These are phyloP conservation scores for Neurospora sp. DNA, from an alignment of 495 filamentous ascomycete genomes.

Conservation along the genomic window DNA sequence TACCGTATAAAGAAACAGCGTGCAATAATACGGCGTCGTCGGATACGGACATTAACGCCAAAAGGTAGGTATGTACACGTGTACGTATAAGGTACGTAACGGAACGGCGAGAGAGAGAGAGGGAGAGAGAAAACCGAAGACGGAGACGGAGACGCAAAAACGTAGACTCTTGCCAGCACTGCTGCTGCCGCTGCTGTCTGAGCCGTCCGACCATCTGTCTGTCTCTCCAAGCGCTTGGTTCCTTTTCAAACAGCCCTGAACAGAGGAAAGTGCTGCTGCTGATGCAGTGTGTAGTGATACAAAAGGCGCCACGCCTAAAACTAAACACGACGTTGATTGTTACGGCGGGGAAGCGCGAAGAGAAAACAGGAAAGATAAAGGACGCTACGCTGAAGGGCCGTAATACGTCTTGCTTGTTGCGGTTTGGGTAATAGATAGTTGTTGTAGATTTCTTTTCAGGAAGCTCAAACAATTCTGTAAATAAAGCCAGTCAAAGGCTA, in stretches of 20 bases:
- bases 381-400: background rate
- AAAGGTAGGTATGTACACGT: background rate
- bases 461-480: background rate
- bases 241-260: background rate
- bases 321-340: background rate
- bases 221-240: background rate
- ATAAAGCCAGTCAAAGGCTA: background rate
- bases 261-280: background rate
- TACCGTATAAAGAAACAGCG: background rate
- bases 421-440: background rate
- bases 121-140: background rate
- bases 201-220: background rate
- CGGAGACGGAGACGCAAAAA: background rate
- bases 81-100: background rate
- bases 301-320: background rate
- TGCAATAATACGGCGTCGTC: background rate
- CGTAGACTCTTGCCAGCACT: background rate
- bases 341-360: background rate
- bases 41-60: background rate
- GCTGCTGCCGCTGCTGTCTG: background rate
- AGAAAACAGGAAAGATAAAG: background rate
- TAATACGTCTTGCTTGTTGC: background rate
- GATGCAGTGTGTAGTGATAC: background rate
- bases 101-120: background rate
- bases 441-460: background rate